Evolutionary conservation across 176 grass and related monocot species (phyloP), one percentile per base, ranked within the genome.

Genomic region (Avena insularis): DNA sequence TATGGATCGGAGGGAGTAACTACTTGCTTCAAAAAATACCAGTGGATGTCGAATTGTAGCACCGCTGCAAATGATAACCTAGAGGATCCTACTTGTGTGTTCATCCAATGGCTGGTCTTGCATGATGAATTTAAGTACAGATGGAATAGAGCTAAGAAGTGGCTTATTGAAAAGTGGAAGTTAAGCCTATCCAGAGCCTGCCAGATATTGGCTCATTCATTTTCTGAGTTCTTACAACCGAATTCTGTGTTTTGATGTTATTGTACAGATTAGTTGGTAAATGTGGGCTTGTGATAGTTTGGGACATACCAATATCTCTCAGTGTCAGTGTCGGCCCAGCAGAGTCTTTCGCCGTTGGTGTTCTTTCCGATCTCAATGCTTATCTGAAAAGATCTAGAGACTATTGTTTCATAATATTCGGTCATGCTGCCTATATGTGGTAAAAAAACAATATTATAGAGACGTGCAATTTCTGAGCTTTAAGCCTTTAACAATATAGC

Each of bases 131-230:
- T 59, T 70, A 15, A 10, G 31, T 61, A 71, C 15, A 10, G 40
- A 82, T 77, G 60, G 35, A 83, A 66, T 20, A 15, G 17, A 12
- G 46, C 40, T 86, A 70, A 78, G 21, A 62, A 79, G 12, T 21
- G 21, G 23, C 4, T 79, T 79, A 47, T 72, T 8, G 2, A 66
- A 51, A 74, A 17, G 33, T 69, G 81, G 49, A 29, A 69, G 25
- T 77, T 77, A 58, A 60, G 73, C 31, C 9, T 36, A 51, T 29
- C 50, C 2, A 5, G 27, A 0, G 10, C 29, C 65, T 36, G 20
- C 46, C 45, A 70, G 4, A 45, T 87, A 21, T 83, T 45, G 50
- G 29, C 71, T 55, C 55, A 73, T 90, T 43, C n/a, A 72, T 69
- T 70, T 80, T 20, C 60, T 70, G 2, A 29, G 71, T 77, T 77